phyloP scores from a whole-genome alignment of 164 flowering plant species.

The Stephania japonica region DNA sequence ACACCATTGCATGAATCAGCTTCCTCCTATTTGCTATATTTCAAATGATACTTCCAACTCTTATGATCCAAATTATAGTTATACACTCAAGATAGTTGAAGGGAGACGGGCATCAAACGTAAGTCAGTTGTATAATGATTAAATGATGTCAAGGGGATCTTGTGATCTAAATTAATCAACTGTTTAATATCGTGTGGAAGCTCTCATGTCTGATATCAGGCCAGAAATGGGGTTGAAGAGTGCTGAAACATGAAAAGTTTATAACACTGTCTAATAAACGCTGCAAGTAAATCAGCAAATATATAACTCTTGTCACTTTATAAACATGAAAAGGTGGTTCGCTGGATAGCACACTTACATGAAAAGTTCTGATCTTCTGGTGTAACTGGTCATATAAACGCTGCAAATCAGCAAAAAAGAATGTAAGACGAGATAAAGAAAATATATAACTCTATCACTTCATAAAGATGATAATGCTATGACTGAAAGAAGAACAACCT shows the following conservation, averaged over 20 bases:
- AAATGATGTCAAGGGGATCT: neutral
- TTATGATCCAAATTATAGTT: conserved; percentile 2
- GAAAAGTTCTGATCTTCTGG: conserved; percentile 60
- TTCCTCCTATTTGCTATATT: neutral
- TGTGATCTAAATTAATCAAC: neutral
- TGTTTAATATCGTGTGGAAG: neutral
- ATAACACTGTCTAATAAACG: neutral
- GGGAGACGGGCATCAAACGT: neutral
- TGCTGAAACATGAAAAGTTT: neutral
- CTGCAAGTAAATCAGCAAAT: neutral
- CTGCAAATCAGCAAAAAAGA: conserved; percentile 36
- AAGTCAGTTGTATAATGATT: neutral
- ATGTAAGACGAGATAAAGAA: conserved; percentile 8
- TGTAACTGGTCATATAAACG: conserved; percentile 64
- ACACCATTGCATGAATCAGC: neutral
- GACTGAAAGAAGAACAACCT: neutral
- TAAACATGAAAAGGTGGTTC: neutral
- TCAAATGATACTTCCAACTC: neutral
- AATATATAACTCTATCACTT: neutral
- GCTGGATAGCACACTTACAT: conserved; percentile 44
- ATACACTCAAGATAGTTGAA: neutral
- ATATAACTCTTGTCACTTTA: neutral
- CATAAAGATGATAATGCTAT: neutral
- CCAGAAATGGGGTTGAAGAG: neutral
- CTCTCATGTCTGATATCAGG: neutral